These are phyloP conservation scores for Phialocephala subalpina DNA, from an alignment of 2,329 filamentous ascomycete species.

Conservation along the genomic window DNA sequence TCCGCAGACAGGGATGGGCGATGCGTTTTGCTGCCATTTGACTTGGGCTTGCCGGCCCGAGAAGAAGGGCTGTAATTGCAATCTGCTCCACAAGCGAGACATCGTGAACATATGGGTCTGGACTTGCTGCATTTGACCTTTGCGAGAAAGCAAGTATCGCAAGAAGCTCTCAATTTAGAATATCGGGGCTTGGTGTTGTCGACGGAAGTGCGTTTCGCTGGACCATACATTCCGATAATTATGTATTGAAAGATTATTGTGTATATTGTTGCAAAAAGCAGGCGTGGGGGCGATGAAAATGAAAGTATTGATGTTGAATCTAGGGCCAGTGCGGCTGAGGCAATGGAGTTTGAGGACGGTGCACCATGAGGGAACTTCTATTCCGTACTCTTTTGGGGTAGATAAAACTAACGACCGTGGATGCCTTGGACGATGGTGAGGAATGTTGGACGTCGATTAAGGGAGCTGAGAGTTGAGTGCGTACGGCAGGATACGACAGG, in stretches of 20 bases:
- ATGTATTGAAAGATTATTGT: conserved; percentile 4
- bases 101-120: conserved; percentile 61
- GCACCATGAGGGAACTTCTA: not conserved
- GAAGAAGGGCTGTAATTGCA: conserved; percentile 62
- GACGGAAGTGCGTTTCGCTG: conserved; percentile 7
- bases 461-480: not conserved
- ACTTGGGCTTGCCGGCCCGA: conserved; percentile 57
- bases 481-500: conserved; percentile 1
- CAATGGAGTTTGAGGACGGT: not conserved
- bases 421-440: not conserved
- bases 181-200: conserved; percentile 42
- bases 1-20: conserved; percentile 13
- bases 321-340: not conserved
- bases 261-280: conserved; percentile 5
- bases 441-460: not conserved
- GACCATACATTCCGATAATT: conserved; percentile 17
- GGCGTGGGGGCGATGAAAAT: conserved; percentile 1
- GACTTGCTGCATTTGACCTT: conserved; percentile 65
- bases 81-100: conserved; percentile 56
- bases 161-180: conserved; percentile 56
- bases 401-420: not conserved
- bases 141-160: conserved; percentile 62
- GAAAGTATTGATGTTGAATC: conserved; percentile 1
- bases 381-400: not conserved
- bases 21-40: conserved; percentile 38